These are phyloP conservation scores for Thamnidium elegans DNA, from an alignment of 192 early-diverging fungal genomes.

Conservation along the genomic window DNA sequence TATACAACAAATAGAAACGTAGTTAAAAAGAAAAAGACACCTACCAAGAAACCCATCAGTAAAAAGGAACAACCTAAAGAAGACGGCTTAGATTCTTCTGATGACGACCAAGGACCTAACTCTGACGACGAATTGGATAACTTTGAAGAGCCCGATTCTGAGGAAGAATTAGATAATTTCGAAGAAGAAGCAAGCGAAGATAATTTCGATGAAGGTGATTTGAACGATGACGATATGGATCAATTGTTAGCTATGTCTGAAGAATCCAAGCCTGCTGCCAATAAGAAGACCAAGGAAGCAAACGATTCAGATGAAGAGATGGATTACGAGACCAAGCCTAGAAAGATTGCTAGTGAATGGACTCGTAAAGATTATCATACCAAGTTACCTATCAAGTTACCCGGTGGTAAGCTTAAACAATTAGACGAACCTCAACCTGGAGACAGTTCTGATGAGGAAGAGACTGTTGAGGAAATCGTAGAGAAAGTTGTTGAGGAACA, in stretches of 20 bases:
- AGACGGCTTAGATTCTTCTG: background rate
- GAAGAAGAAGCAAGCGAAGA: conserved; percentile 27
- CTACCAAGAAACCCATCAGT: conserved; percentile 21
- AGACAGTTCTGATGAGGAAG: conserved; percentile 27
- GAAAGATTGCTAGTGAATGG: conserved; percentile 53
- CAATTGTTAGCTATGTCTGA: background rate
- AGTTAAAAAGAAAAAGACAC: conserved; percentile 44
- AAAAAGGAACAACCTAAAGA: conserved; percentile 16
- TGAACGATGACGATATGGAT: background rate
- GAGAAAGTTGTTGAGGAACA: conserved; percentile 29
- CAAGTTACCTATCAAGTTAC: conserved; percentile 67
- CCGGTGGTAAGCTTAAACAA: conserved; percentile 54
- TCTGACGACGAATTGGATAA: conserved; percentile 44
- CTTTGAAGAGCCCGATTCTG: conserved; percentile 37
- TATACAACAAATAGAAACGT: no score
- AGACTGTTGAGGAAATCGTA: conserved; percentile 25
- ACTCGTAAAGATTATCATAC: conserved; percentile 49
- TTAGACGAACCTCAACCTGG: conserved; percentile 38
- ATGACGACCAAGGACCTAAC: conserved; percentile 30
- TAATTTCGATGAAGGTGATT: background rate
- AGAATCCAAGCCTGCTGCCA: conserved; percentile 23
- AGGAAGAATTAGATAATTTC: conserved; percentile 39
- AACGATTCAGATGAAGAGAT: conserved; percentile 58
- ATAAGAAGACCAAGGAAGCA: conserved; percentile 29
- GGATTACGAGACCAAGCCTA: conserved; percentile 60